Evolutionary conservation across 2,329 filamentous ascomycete genomes (phyloP), one percentile per base, ranked within the genome.

Genomic region (Graphiopsis chlorocephala): DNA sequence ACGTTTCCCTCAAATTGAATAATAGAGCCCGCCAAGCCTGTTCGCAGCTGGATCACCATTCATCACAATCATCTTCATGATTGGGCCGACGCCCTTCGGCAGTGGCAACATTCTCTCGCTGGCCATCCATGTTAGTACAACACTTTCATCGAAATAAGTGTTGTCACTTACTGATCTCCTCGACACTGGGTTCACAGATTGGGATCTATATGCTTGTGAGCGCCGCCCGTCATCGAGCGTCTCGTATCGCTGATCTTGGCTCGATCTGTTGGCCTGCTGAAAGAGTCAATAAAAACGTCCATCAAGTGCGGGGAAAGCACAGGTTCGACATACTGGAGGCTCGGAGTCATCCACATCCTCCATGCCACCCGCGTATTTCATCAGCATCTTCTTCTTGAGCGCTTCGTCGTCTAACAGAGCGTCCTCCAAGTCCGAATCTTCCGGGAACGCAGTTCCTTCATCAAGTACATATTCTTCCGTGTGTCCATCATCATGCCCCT

Each of bases 351-450:
- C 38, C 38, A 23, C 5, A 45, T 7, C 10, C n/a, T 4, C n/a
- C n/a, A 20, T 7, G 1, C 55, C 55, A 15, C 55, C 33, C 3
- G 58, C 48, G 28, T 61, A 61, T 17, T 50, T 61, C 17, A 50
- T 23, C 58, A 61, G 15, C 58, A 61, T 61, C 28, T 61, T 61
- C n/a, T 48, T 61, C 28, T 48, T 61, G 26, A 61, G 58, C 58
- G 47, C 38, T 14, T 31, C 58, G 29, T 61, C 58, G 28, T 33
- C 58, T n/a, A 61, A 28, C 26, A 31, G 7, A 23, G 58, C 58
- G n/a, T 61, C 58, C 8, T 61, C 58, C n/a, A 42, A 42, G 45
- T 61, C 58, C 15, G 29, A n/a, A 2, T 61, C 58, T n/a, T 61
- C 58, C 11, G 35, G 55, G 6, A 45, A 58, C 3, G 29, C 17